These are phyloP conservation scores for Pythium oligandrum DNA, from an alignment of 352 stramenopile species.

Conservation along the genomic window DNA sequence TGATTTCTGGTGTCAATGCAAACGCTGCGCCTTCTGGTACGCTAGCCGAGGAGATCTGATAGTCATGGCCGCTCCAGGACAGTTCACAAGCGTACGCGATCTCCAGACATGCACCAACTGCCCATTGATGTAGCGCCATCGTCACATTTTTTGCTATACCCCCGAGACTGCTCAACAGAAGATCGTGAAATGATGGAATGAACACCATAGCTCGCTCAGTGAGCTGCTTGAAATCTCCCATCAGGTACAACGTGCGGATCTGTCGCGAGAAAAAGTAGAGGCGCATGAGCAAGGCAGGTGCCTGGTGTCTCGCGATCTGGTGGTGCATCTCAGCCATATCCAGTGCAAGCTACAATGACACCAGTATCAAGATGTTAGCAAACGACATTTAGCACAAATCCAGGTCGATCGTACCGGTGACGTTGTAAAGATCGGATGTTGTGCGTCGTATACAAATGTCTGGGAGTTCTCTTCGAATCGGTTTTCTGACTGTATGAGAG, in stretches of 20 bases:
- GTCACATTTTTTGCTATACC: not conserved
- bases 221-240: slow-evolving; percentile 59
- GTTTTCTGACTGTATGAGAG: slow-evolving; percentile 6
- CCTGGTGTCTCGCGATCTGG: slow-evolving; percentile 46
- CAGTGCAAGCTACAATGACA: slow-evolving; percentile 45
- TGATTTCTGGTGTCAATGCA: slow-evolving; percentile 48
- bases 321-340: slow-evolving; percentile 41
- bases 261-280: slow-evolving; percentile 80
- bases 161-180: slow-evolving; percentile 16
- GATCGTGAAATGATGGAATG: slow-evolving; percentile 41
- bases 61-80: slow-evolving; percentile 65
- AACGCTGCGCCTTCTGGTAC: slow-evolving; percentile 36
- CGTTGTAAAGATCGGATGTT: slow-evolving; percentile 53
- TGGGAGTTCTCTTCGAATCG: too few relatives aligned
- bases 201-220: slow-evolving; percentile 49
- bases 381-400: too few relatives aligned
- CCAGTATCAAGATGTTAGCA: too few relatives aligned
- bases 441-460: not conserved
- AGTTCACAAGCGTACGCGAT: slow-evolving; percentile 72
- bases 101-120: slow-evolving; percentile 66
- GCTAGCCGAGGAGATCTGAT: slow-evolving; percentile 44
- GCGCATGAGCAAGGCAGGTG: slow-evolving; percentile 43
- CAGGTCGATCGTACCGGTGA: slow-evolving; percentile 36
- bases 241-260: slow-evolving; percentile 71
- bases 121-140: slow-evolving; percentile 39